A percentile compares a stretch with the other conserved stretches of the same genome.
phyloP scores from a whole-genome alignment of 805 yeast genomes.

The Candida ipomoeae region DNA sequence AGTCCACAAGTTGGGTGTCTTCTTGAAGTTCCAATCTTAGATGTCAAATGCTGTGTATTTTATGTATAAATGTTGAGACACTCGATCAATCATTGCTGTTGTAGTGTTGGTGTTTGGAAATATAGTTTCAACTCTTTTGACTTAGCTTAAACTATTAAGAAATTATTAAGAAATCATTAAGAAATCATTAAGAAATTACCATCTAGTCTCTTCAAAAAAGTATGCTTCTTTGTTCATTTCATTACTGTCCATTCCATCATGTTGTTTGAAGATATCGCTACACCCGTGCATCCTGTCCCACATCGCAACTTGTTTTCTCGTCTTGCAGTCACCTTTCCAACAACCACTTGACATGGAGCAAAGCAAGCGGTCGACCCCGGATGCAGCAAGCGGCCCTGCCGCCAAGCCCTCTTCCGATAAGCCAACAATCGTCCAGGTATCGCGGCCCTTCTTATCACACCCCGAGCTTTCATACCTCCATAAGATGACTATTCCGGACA shows the following conservation, averaged over 20 bases:
- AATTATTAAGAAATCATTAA: too few species aligned
- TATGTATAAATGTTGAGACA: constrained; percentile 6
- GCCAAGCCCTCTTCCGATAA: constrained; percentile 6
- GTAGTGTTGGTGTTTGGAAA: neutral
- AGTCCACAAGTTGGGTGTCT: constrained; percentile 96
- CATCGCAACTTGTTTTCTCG: constrained; percentile 1
- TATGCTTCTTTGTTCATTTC: too few species aligned
- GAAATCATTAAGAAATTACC: too few species aligned
- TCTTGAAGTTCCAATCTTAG: constrained; percentile 63
- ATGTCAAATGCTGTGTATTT: constrained; percentile 1
- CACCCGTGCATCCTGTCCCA: constrained; percentile 11
- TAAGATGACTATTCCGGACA: constrained; percentile 47
- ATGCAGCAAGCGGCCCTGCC: constrained; percentile 1
- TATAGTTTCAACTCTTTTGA: too few species aligned
- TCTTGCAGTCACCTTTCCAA: neutral
- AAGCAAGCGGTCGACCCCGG: constrained; percentile 3
- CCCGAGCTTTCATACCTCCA: constrained; percentile 52
- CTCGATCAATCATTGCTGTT: neutral
- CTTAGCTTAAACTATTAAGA: too few species aligned
- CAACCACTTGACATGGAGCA: constrained; percentile 3
- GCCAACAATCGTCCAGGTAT: constrained; percentile 33
- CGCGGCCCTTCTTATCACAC: constrained; percentile 59
- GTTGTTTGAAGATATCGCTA: neutral
- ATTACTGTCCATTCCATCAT: neutral
- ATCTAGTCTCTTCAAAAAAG: too few species aligned